Base-by-base conservation (phyloP, 805 yeast species). In the Pichia manshurica region DNA sequence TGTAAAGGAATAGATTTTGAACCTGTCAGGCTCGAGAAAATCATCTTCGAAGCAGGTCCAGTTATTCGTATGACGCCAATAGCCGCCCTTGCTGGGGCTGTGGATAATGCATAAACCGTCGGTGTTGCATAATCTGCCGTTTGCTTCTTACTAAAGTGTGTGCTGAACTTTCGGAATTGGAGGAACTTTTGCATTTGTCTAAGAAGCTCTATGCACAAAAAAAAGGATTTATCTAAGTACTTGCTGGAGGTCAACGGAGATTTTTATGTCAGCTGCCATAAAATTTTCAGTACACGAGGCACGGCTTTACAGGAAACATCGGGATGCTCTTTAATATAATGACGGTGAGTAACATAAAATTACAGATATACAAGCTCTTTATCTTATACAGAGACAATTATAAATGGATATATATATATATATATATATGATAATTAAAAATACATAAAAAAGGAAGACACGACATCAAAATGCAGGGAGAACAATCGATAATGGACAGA, bases 71-170 rank as follows among this genome's bases (percentile, higher is more conserved):
- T 73, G 1, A 93, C 87, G 0, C 89, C 96, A 21, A 93, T 80
- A 0, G 97, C 99, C 0, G 97, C 77, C 50, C 83, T 73, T 0
- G 88, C 81, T 0, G 85, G 78, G 8, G 84, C 80, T 0, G 98
- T 91, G 0, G 98, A 87, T 16, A 89, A 68, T 0, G 99, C 99
- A 68, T 84, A 93, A 1, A 93, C 82, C 0, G 99, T 93, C 9
- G 93, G 84, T 25, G 48, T 17, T 19, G 22, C 37, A 33, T 29
- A 34, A 3, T 36, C 10, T 5, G 10, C n/a, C 6, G 17, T 17
- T 8, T 36, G 13, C 20, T 31, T 16, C 4, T 3, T 10, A 8
- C 12, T 12, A 5, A 17, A 19, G 13, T 16, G 29, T 13, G 25
- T 5, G 4, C 19, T 16, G 3, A 23, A 36, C 10, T 3, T 12